These are phyloP conservation scores for Asterophora parasitica DNA, from an alignment of 768 basidiomycete species.

Conservation along the genomic window DNA sequence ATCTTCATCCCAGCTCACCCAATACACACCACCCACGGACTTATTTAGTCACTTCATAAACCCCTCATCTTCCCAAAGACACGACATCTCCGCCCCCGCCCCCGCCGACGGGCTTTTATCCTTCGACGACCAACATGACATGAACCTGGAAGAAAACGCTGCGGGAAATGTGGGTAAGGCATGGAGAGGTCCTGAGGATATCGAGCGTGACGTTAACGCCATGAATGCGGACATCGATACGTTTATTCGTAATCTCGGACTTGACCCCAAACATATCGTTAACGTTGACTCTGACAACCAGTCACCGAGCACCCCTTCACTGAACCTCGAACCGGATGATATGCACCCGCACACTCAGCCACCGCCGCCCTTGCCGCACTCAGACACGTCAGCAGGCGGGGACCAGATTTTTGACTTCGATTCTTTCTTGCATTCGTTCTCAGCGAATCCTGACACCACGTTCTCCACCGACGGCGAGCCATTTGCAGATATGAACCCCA, in stretches of 20 bases:
- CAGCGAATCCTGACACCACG: background rate
- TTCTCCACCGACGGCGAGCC: slow-evolving; percentile 7
- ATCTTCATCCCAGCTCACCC: slow-evolving; percentile 24
- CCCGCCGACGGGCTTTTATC: slow-evolving; percentile 26
- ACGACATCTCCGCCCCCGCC: slow-evolving; percentile 11
- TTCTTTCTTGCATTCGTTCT: slow-evolving; percentile 14
- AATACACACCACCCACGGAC: slow-evolving; percentile 30
- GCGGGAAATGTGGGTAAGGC: slow-evolving; percentile 7
- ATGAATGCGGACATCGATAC: slow-evolving; percentile 65
- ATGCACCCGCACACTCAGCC: slow-evolving; percentile 1
- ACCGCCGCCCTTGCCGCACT: background rate
- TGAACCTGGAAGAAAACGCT: slow-evolving; percentile 1
- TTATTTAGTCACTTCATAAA: slow-evolving; percentile 25
- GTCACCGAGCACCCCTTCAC: slow-evolving; percentile 7
- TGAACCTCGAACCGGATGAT: slow-evolving; percentile 8
- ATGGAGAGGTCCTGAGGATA: slow-evolving; percentile 58
- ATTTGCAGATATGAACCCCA: slow-evolving; percentile 5
- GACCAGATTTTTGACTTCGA: slow-evolving; percentile 14
- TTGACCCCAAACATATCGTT: slow-evolving; percentile 10
- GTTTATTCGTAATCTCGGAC: slow-evolving; percentile 57
- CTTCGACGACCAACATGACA: slow-evolving; percentile 22
- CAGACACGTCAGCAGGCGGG: background rate
- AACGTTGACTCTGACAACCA: slow-evolving; percentile 1
- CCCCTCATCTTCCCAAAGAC: slow-evolving; percentile 9
- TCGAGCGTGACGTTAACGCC: slow-evolving; percentile 69